Evolutionary conservation across 1,284 basidiomycete species (phyloP).

Genomic region (Ustilago vetiveriae): DNA sequence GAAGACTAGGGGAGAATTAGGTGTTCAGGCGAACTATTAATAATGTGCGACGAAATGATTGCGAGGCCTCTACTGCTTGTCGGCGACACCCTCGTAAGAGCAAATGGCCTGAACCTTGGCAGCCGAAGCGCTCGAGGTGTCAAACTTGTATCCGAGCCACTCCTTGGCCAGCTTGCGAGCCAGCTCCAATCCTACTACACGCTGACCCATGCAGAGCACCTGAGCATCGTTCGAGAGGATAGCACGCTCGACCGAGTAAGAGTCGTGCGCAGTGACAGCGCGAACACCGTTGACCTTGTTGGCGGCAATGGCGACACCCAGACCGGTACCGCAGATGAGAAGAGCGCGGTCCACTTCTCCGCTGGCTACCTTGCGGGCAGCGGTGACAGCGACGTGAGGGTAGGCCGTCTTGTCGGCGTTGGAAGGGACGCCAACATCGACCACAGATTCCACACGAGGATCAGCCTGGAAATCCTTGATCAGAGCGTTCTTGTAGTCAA

Average conservation of each 20-base stretch:
- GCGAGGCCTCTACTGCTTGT: constrained; percentile 29
- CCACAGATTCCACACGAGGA: constrained; percentile 51
- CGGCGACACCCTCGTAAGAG: constrained; percentile 43
- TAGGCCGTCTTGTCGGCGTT: constrained; percentile 68
- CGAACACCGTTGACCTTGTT: constrained; percentile 68
- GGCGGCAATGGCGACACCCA: constrained; percentile 69
- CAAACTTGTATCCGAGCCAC: constrained; percentile 69
- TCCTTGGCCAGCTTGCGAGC: constrained; percentile 68
- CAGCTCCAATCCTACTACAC: constrained; percentile 69
- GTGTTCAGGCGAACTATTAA: too few relatives aligned
- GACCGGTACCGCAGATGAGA: constrained; percentile 70
- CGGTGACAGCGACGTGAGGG: constrained; percentile 69
- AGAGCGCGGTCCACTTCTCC: constrained; percentile 69
- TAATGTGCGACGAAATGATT: too few relatives aligned
- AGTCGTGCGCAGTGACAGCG: constrained; percentile 69
- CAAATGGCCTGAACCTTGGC: constrained; percentile 69
- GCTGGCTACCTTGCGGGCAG: constrained; percentile 67
- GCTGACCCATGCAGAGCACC: constrained; percentile 69
- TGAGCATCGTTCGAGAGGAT: constrained; percentile 70
- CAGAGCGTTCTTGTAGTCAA: constrained; percentile 60
- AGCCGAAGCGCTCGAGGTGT: constrained; percentile 66
- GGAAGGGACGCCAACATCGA: constrained; percentile 56
- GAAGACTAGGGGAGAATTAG: too few relatives aligned
- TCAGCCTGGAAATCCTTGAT: constrained; percentile 53
- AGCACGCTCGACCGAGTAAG: constrained; percentile 69